Percentiles rank a stretch among this genome's conserved stretches.
Conservation (phyloP, 1,284 basidiomycete genomes). For the Ganoderma lucidum region DNA sequence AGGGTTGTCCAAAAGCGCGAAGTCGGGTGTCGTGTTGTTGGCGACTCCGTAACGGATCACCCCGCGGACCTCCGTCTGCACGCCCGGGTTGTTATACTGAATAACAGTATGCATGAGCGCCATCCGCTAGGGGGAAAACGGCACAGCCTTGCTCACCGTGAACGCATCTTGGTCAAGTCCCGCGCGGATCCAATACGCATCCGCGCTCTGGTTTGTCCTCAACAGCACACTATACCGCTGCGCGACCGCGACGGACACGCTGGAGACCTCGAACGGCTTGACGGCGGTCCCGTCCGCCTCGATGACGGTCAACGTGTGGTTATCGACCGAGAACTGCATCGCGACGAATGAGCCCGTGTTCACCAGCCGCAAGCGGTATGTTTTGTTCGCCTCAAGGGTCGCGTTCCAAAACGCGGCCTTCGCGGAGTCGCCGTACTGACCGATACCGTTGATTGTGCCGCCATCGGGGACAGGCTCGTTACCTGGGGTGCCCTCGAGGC, state of each 20-base stretch:
- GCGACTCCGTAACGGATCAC: constrained; percentile 43
- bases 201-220: constrained; percentile 43
- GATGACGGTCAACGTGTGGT: constrained; percentile 53
- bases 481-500: constrained; percentile 44
- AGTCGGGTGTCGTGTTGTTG: constrained; percentile 29
- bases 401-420: constrained; percentile 31
- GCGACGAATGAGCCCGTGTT: constrained; percentile 56
- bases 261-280: constrained; percentile 46
- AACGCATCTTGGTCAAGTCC: constrained; percentile 47
- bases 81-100: constrained; percentile 43
- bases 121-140: constrained; percentile 37
- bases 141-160: constrained; percentile 27
- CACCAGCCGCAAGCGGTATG: constrained; percentile 61
- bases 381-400: constrained; percentile 37
- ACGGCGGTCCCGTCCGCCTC: constrained; percentile 56
- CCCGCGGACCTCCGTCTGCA: constrained; percentile 44
- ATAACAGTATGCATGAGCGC: neutral
- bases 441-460: constrained; percentile 47
- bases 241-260: constrained; percentile 49
- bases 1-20: constrained; percentile 31
- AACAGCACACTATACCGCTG: constrained; percentile 59
- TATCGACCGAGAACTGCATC: constrained; percentile 53
- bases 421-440: constrained; percentile 38
- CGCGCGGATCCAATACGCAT: constrained; percentile 51
- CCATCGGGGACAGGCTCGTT: constrained; percentile 51